These are phyloP conservation scores for Amoebophrya sp. DNA, from an alignment of 169 alveolate genomes.

Conservation along the genomic window DNA sequence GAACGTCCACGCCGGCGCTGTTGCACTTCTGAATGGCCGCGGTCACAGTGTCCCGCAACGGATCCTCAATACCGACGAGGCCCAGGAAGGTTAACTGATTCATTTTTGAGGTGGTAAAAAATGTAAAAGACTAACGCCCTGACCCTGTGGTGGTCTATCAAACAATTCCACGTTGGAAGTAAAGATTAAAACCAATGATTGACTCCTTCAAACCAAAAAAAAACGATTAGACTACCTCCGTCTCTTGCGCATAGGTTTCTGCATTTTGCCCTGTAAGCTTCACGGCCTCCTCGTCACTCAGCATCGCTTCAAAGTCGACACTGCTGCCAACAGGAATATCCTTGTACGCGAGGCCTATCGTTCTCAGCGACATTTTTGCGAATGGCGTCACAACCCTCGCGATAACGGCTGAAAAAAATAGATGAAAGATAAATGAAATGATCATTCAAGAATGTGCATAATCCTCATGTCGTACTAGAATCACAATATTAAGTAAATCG, in stretches of 20 bases:
- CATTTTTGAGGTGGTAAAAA: no score
- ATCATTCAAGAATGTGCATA: no score
- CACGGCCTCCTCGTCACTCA: conserved; percentile 33
- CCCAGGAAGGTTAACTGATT: conserved; percentile 57
- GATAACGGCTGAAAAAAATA: background rate
- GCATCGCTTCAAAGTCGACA: background rate
- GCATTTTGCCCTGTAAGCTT: conserved; percentile 36
- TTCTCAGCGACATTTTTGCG: conserved; percentile 54
- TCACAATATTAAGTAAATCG: background rate
- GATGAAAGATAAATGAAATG: no score
- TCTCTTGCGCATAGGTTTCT: background rate
- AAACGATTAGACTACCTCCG: no score
- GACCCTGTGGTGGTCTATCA: no score
- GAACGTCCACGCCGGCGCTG: conserved; percentile 72
- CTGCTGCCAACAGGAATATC: background rate
- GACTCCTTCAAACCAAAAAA: no score
- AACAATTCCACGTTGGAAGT: no score
- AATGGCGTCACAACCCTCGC: background rate
- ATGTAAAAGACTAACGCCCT: no score
- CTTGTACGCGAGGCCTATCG: conserved; percentile 63
- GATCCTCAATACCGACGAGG: conserved; percentile 71
- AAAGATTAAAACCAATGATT: no score
- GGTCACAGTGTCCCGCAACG: conserved; percentile 70
- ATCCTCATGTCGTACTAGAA: background rate
- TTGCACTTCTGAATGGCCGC: conserved; percentile 67